phyloP scores from a whole-genome alignment of 768 basidiomycete species.

The Boletus edulis region DNA sequence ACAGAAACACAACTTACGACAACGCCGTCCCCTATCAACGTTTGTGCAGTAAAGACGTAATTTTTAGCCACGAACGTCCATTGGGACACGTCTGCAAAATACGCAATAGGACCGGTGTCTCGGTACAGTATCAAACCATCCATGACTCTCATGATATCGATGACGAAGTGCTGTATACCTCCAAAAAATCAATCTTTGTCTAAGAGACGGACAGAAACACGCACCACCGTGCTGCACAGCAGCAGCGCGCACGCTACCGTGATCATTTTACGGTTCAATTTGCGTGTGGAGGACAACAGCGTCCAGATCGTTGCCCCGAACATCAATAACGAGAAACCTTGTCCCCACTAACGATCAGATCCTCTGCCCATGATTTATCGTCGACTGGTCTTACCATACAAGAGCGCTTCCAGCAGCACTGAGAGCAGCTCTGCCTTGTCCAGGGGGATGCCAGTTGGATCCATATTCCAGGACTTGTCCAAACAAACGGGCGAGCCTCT shows the following conservation, averaged over 20 bases:
- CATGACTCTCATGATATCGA: not conserved
- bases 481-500: no score
- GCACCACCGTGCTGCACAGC: not conserved
- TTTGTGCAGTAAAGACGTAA: slow-evolving; percentile 14
- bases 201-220: not conserved
- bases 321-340: not conserved
- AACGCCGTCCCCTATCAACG: slow-evolving; percentile 23
- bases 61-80: slow-evolving; percentile 24
- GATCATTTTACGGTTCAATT: not conserved
- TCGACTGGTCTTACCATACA: not conserved
- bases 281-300: not conserved
- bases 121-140: not conserved
- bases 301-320: not conserved
- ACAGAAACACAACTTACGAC: slow-evolving; percentile 12
- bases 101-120: not conserved
- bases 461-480: not conserved
- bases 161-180: not conserved
- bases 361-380: not conserved
- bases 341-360: not conserved
- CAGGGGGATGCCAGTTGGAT: not conserved
- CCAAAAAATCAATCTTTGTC: not conserved
- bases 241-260: not conserved
- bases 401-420: not conserved
- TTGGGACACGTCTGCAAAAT: slow-evolving; percentile 2
- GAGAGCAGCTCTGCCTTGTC: not conserved